These are phyloP conservation scores for Circinella umbellata DNA, from an alignment of 371 early-diverging fungal genomes.

Conservation along the genomic window DNA sequence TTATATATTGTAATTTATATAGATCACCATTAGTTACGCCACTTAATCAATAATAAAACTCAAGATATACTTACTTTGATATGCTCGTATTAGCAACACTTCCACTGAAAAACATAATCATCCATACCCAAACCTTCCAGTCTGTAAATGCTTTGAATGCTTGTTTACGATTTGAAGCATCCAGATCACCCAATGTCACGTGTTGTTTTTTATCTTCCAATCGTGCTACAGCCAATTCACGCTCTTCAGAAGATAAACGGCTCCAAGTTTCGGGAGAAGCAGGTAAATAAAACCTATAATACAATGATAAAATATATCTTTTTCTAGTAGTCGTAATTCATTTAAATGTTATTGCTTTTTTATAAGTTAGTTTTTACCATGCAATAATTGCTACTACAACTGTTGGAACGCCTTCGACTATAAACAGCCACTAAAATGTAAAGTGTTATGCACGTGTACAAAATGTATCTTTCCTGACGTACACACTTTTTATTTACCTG, in stretches of 20 bases:
- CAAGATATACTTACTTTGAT: conserved; percentile 38
- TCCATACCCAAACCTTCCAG: conserved; percentile 56
- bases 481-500: conserved; percentile 21
- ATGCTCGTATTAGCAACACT: conserved; percentile 55
- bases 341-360: background rate
- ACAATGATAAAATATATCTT: background rate
- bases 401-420: conserved; percentile 58
- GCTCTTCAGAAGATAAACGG: conserved; percentile 36
- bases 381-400: conserved; percentile 41
- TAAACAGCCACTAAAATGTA: conserved; percentile 40
- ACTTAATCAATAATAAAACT: no score
- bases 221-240: conserved; percentile 31
- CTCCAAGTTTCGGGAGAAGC: conserved; percentile 44
- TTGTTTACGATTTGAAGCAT: conserved; percentile 43
- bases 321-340: background rate
- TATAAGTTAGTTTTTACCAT: conserved; percentile 23
- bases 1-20: no score
- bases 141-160: conserved; percentile 41
- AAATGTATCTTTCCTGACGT: background rate
- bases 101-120: conserved; percentile 57
- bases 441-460: background rate
- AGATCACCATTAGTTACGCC: no score
- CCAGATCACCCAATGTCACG: conserved; percentile 37
- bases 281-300: conserved; percentile 44
- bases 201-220: conserved; percentile 27